Evolutionary conservation across 192 early-diverging fungal species (phyloP).

Genomic region (Borealophlyctis nickersoniae): DNA sequence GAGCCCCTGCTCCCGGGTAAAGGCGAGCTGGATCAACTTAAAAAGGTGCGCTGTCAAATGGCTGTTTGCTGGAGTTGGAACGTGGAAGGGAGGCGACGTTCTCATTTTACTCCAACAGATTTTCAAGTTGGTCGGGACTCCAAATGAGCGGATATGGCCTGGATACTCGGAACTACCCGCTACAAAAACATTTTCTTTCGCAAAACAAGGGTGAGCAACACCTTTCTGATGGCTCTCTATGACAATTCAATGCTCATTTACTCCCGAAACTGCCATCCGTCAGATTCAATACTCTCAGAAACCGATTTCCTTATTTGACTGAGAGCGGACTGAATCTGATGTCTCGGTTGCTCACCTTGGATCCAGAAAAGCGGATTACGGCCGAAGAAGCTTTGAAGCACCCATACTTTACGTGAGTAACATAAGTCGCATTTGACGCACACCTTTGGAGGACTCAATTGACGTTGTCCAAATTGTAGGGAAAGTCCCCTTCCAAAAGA

Average conservation of each 20-base stretch:
- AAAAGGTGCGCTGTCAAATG: slow-evolving; percentile 70
- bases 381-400: slow-evolving; percentile 88
- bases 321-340: slow-evolving; percentile 79
- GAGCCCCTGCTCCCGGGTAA: slow-evolving; percentile 80
- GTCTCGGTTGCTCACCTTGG: slow-evolving; percentile 69
- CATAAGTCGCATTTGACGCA: background rate
- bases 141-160: slow-evolving; percentile 79
- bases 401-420: slow-evolving; percentile 57
- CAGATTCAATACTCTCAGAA: slow-evolving; percentile 41
- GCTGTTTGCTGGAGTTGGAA: too few relatives aligned
- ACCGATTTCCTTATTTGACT: slow-evolving; percentile 56
- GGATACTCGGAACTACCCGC: slow-evolving; percentile 70
- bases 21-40: slow-evolving; percentile 87
- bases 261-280: too few relatives aligned
- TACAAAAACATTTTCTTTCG: slow-evolving; percentile 71
- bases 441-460: background rate
- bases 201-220: slow-evolving; percentile 53
- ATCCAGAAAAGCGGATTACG: slow-evolving; percentile 83
- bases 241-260: too few relatives aligned
- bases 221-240: too few relatives aligned
- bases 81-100: too few relatives aligned
- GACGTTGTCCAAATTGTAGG: slow-evolving; percentile 22
- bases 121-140: slow-evolving; percentile 85
- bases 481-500: slow-evolving; percentile 87
- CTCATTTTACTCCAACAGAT: too few relatives aligned